Conservation (phyloP, 768 basidiomycete species). For the Hortiboletus campestris region DNA sequence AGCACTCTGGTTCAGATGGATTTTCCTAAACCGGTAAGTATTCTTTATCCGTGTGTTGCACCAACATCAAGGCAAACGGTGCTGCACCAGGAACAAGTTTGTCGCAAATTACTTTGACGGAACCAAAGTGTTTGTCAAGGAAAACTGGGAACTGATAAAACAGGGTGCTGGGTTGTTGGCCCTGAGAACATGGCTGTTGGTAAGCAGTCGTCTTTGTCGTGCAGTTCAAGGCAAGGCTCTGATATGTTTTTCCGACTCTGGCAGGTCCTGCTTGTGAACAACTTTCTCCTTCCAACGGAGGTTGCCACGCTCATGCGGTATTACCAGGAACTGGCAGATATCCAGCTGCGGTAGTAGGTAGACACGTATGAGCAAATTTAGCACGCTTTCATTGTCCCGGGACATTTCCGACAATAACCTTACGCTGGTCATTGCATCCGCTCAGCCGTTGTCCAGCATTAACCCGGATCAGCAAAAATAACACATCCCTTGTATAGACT, state of each 20-base stretch:
- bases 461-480: no score
- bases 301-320: conserved; percentile 49
- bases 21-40: conserved; percentile 55
- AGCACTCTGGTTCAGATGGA: conserved; percentile 77
- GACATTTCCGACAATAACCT: no score
- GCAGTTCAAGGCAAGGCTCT: neutral
- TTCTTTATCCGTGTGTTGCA: neutral
- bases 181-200: conserved; percentile 59
- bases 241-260: neutral
- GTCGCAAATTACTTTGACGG: conserved; percentile 55
- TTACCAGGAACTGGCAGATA: conserved; percentile 53
- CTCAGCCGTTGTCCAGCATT: no score
- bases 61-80: neutral
- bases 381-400: neutral
- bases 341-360: conserved; percentile 37
- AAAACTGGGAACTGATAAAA: conserved; percentile 67
- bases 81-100: conserved; percentile 46
- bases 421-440: no score
- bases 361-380: neutral
- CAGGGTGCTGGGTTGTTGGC: conserved; percentile 67
- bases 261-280: conserved; percentile 54
- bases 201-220: conserved; percentile 28
- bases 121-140: conserved; percentile 50
- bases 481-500: no score
- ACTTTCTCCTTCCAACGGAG: conserved; percentile 50